Evolutionary conservation across 331 rosid genomes (phyloP).

Genomic region (Acacia pycnantha): DNA sequence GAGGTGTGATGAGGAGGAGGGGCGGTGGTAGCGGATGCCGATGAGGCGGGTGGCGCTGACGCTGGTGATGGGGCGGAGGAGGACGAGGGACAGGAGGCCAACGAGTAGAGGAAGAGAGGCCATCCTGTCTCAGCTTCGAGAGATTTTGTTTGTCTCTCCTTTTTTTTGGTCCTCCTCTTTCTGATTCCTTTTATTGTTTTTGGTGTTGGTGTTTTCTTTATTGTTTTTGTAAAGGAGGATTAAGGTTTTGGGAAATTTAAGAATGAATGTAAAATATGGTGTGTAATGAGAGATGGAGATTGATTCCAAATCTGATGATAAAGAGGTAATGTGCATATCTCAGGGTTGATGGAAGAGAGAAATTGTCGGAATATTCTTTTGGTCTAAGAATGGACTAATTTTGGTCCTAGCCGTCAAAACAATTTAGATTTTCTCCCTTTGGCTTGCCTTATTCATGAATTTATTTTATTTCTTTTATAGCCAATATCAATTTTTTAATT

Average conservation of each 20-base stretch:
- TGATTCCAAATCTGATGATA: conserved; percentile 25
- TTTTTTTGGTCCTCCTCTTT: neutral
- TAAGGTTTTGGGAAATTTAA: conserved; percentile 21
- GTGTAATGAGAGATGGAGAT: conserved; percentile 6
- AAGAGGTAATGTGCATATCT: conserved; percentile 6
- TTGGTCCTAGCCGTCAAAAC: conserved; percentile 7
- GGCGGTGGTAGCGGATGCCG: conserved; percentile 22
- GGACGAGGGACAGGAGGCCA: conserved; percentile 64
- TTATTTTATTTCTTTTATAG: too few species aligned
- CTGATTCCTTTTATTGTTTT: neutral
- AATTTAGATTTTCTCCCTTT: neutral
- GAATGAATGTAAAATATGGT: conserved; percentile 1
- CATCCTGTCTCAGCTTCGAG: conserved; percentile 56
- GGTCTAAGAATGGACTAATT: conserved; percentile 13
- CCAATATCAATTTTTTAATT: too few species aligned
- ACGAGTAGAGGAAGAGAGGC: conserved; percentile 46
- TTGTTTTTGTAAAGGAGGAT: neutral
- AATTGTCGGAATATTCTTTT: conserved; percentile 32
- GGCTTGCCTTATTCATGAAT: neutral
- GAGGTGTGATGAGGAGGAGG: conserved; percentile 20
- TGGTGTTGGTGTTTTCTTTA: neutral
- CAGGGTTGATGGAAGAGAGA: conserved; percentile 38
- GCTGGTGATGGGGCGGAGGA: conserved; percentile 24
- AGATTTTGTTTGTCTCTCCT: neutral
- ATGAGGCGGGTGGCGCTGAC: conserved; percentile 38